A percentile compares a stretch with the other conserved stretches of the same genome.
Conservation (phyloP, 805 yeast species). For the Cyberlindnera nakhonratchasimensis region DNA sequence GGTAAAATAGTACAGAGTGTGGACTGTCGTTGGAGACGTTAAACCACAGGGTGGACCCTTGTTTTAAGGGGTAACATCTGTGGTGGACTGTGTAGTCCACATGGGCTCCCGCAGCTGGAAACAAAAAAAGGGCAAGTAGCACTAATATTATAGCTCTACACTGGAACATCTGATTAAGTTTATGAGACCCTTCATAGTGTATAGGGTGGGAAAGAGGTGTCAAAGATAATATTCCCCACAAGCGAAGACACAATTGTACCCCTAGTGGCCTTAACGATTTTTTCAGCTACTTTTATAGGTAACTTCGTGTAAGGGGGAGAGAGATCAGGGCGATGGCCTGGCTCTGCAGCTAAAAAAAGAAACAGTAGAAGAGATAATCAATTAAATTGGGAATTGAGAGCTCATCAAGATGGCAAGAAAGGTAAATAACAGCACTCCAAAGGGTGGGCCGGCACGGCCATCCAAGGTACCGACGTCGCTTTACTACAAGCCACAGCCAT, state of each 20-base stretch:
- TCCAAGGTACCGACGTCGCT: slow-evolving; percentile 10
- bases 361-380: too few relatives aligned
- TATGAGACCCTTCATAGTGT: not conserved
- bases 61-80: slow-evolving; percentile 1
- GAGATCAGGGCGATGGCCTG: too few relatives aligned
- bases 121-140: not conserved
- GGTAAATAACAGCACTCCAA: not conserved
- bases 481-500: not conserved
- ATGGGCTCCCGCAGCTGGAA: not conserved
- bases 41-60: slow-evolving; percentile 2
- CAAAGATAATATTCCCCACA: not conserved
- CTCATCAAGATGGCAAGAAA: slow-evolving; percentile 2
- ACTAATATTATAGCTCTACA: too few relatives aligned
- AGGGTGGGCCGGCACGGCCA: not conserved
- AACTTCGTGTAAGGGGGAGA: too few relatives aligned
- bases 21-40: not conserved
- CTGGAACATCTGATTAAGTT: too few relatives aligned
- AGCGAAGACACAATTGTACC: too few relatives aligned
- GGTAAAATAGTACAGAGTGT: slow-evolving; percentile 3
- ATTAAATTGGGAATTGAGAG: too few relatives aligned
- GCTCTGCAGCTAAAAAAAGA: not conserved
- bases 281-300: too few relatives aligned
- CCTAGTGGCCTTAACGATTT: too few relatives aligned
- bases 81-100: not conserved
- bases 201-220: not conserved